Evolutionary conservation across 2,329 filamentous ascomycete species (phyloP), one percentile per base, ranked within the genome.

Genomic region (Fonsecaea nubica): DNA sequence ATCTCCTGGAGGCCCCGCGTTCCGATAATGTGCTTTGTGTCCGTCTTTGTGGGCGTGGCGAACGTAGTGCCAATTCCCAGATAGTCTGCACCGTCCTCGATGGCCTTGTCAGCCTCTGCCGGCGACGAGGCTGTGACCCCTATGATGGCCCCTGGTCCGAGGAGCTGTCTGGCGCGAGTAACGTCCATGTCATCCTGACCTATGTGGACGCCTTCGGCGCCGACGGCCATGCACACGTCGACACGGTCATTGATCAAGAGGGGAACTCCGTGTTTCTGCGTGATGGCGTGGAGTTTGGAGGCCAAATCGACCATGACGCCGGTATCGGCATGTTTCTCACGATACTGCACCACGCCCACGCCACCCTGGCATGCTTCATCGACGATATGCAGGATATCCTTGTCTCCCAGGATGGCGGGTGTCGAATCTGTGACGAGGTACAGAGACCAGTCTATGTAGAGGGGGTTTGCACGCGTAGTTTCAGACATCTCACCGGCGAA

Each of bases 351-450:
- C 54, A 95, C 82, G 2, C 91, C 94, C 52, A 91, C 92, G 82
- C 92, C 92, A 77, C 92, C 93, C 76, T 86, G 82, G 58, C 96
- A 79, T 21, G 93, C 90, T 54, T 87, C 85, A 74, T 90, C 88
- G 62, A 97, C 93, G 0, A 97, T 89, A 9, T 85, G 73, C 66
- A 87, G 85, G 42, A 97, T 83, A 76, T 92, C 85, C 72, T 85
- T 86, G 69, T 84, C 80, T 62, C 91, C 91, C 52, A 97, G 87
- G 72, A 97, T 92, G 38, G 88, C 87, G 13, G 90, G 86, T n/a
- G 93, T 96, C 58, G 92, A 95, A 83, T 97, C 93, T 4, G 93
- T 97, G 72, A 97, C 93, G 65, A 97, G 85, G 77, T 97, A 97
- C 45, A 97, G 82, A 57, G 90, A 89, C 77, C 96, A 93, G 79